Evolutionary conservation across 148 eudicot species (phyloP), one percentile per base, ranked within the genome.

Genomic region (Simmondsia chinensis): DNA sequence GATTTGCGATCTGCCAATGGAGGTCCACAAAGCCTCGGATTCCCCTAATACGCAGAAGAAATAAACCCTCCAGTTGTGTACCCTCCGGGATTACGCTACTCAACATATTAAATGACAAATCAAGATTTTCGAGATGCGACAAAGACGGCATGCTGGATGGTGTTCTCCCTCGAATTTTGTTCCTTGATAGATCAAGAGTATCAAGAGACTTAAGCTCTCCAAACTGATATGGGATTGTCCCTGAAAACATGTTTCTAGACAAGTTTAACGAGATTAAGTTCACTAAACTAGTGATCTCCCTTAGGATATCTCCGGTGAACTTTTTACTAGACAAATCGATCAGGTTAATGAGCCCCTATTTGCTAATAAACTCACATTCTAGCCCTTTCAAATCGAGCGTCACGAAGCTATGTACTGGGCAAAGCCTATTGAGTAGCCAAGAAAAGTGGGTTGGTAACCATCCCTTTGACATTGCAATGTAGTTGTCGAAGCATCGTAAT

Each of bases 151-250:
- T 35, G 69, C 70, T 61, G 24, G 52, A n/a, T 9, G 85, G 85
- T 48, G 74, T 64, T 22, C 40, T 24, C 13, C 85, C 74, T 0
- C 60, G 9, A n/a, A 78, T 61, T 14, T 23, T 37, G 29, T 78
- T 78, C 15, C 57, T 57, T 6, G 81, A 74, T 5, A 79, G 30
- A 46, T 69, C 78, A 32, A 79, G 78, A 3, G 70, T 13, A 18
- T 56, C 57, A 57, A 36, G 14, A 28, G 28, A 11, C 2, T 30
- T 39, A 64, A 43, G 12, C 52, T 52, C 10, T 46, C 73, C 68
- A 46, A 74, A 71, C 14, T 31, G 44, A 18, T 34, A 28, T 0
- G 77, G 80, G 21, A 79, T 79, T 3, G 24, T 44, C 32, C 80
- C 77, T 7, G 26, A 58, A 12, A 79, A 47, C 6, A 21, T 24